Evolutionary conservation across 2,329 filamentous ascomycete species (phyloP).

Genomic region (Coleophoma cylindrospora): DNA sequence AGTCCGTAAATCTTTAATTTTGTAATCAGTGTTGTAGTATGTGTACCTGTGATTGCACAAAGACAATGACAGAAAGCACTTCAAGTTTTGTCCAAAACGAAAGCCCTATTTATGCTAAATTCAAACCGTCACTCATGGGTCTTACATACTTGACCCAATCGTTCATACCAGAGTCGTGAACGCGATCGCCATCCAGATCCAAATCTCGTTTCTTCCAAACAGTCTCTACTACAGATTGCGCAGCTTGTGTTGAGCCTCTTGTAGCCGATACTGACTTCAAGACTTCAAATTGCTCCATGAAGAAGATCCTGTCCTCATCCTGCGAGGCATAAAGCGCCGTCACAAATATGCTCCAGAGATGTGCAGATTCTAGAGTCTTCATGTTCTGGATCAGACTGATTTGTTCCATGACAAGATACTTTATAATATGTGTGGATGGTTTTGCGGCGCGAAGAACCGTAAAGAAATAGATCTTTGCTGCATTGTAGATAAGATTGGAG

Average conservation of each 20-base stretch:
- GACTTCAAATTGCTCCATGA: slow-evolving; percentile 9
- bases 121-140: slow-evolving; percentile 10
- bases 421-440: slow-evolving; percentile 5
- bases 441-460: slow-evolving; percentile 8
- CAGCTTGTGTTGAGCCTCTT: slow-evolving; percentile 5
- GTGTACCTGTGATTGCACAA: no score
- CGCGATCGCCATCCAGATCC: slow-evolving; percentile 1
- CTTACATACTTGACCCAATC: slow-evolving; percentile 9
- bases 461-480: slow-evolving; percentile 10
- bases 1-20: no score
- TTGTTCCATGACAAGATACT: slow-evolving; percentile 5
- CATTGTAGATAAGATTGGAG: slow-evolving; percentile 5
- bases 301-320: slow-evolving; percentile 11
- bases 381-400: slow-evolving; percentile 4
- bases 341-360: slow-evolving; percentile 13
- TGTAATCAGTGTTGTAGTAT: no score
- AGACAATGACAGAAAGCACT: no score
- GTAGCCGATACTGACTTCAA: slow-evolving; percentile 6
- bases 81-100: no score
- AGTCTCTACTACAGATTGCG: slow-evolving; percentile 6
- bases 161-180: not conserved
- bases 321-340: slow-evolving; percentile 7
- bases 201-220: slow-evolving; percentile 12
- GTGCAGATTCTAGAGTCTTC: slow-evolving; percentile 2
- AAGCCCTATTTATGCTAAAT: slow-evolving; percentile 3